Conservation (phyloP, 2,329 filamentous ascomycete species). For the Penicillium palitans region DNA sequence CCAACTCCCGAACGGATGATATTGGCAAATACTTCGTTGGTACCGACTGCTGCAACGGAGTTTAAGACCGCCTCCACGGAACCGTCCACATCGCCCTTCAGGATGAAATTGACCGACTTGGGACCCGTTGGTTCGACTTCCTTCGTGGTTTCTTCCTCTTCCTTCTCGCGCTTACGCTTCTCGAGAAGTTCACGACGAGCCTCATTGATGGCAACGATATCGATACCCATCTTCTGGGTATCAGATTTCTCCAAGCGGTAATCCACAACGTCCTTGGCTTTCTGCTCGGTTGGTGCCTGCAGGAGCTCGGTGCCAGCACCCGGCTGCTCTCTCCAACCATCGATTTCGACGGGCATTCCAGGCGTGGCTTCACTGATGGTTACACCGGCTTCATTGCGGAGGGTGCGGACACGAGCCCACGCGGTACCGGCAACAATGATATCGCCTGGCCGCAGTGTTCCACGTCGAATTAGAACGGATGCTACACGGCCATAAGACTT, state of each 20-base stretch:
- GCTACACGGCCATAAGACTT: conserved; percentile 83
- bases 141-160: conserved; percentile 36
- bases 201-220: conserved; percentile 77
- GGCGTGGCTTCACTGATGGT: conserved; percentile 73
- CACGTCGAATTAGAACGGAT: conserved; percentile 83
- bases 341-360: conserved; percentile 85
- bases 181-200: conserved; percentile 62
- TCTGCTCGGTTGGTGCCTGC: conserved; percentile 75
- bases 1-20: conserved; percentile 79
- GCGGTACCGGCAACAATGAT: conserved; percentile 83
- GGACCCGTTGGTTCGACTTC: conserved; percentile 48
- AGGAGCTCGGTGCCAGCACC: conserved; percentile 83
- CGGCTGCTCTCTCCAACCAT: conserved; percentile 91
- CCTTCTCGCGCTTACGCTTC: conserved; percentile 39
- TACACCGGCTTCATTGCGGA: conserved; percentile 81
- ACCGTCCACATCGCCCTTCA: conserved; percentile 91
- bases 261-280: conserved; percentile 73
- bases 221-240: conserved; percentile 62
- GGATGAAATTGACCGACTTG: conserved; percentile 71
- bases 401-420: conserved; percentile 79
- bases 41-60: conserved; percentile 75
- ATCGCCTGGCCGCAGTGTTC: conserved; percentile 78
- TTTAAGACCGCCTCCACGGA: conserved; percentile 88
- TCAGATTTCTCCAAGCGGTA: conserved; percentile 73
- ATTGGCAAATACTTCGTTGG: conserved; percentile 75